Evolutionary conservation across 106 monocot genomes (phyloP).

Genomic region (Posidonia australis): DNA sequence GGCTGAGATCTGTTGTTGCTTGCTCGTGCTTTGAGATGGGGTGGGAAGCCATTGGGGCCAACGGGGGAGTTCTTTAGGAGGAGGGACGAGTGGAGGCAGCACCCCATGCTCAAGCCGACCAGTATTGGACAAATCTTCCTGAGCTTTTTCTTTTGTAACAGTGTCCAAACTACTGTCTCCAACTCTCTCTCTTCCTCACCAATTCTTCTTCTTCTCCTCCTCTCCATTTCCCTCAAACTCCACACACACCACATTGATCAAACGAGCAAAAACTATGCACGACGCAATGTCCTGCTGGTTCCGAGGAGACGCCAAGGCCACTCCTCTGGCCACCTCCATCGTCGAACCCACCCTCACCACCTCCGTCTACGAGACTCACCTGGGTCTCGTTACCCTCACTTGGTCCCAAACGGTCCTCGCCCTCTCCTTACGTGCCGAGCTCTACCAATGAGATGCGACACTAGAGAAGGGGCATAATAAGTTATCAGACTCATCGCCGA

Average conservation of each 20-base stretch:
- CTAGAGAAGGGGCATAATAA: no score
- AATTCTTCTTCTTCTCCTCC: not conserved
- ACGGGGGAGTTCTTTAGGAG: no score
- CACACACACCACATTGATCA: not conserved
- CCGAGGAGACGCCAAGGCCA: conserved; percentile 10
- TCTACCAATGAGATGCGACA: conserved; percentile 62
- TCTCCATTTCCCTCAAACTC: not conserved
- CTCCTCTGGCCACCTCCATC: conserved; percentile 18
- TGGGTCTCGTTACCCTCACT: conserved; percentile 43
- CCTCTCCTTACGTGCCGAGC: conserved; percentile 41
- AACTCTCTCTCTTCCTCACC: no score
- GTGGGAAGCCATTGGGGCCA: no score
- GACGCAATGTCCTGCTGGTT: conserved; percentile 37
- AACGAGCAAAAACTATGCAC: conserved; percentile 24
- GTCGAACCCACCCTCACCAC: conserved; percentile 46
- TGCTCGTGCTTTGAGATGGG: no score
- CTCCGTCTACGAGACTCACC: conserved; percentile 71
- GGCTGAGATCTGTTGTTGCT: no score
- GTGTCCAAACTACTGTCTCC: not conserved
- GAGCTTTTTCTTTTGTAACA: not conserved
- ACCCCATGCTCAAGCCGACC: no score
- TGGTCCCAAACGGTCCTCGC: conserved; percentile 75
- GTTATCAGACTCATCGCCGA: no score
- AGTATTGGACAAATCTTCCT: no score
- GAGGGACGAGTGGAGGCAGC: no score